Evolutionary conservation across 83 land plant species (phyloP), one percentile per base, ranked within the genome.

Genomic region (Picea abies): DNA sequence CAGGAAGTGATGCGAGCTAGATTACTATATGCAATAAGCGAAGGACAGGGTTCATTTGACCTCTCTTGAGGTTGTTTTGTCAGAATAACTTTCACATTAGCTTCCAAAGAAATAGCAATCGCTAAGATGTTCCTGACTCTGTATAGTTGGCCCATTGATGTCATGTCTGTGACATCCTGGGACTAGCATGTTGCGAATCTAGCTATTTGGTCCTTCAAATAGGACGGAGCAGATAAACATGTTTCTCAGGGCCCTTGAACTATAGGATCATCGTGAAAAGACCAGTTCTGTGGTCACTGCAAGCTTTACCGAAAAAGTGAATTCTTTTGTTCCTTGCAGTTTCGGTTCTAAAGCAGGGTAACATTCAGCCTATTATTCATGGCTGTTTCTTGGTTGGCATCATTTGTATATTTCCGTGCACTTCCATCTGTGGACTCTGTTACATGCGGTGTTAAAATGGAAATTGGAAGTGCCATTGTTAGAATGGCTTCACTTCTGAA

Each of bases 31-130:
- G 99, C 99, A 3, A 98, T 98, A 79, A 90, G 93, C 5, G 99
- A 98, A 89, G 99, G 99, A 60, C 99, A 98, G 79, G 99, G 99
- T 17, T 96, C 99, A 11, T 98, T 98, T 78, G 97, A 98, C 64
- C 96, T 98, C 82, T 85, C 22, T 98, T 98, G 8, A 94, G 87
- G 56, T 17, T 37, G 66, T 68, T 85, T 29, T 41, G 23, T 39
- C 26, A n/a, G 58, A n/a, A 17, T 56, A 73, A 41, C 26, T 10
- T 73, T 22, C 77, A 44, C 47, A 20, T 44, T 73, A 73, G 47
- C 47, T 41, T 41, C 26, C 58, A 56, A 73, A 22, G 5, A 44
- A 44, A 73, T 12, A 73, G 77, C 58, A 3, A 73, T 22, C 10
- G 22, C 44, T n/a, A 44, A 47, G n/a, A 73, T 73, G 58, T 47